These are phyloP conservation scores for Elsinoe fawcettii DNA, from an alignment of 2,329 filamentous ascomycete species.

Conservation along the genomic window DNA sequence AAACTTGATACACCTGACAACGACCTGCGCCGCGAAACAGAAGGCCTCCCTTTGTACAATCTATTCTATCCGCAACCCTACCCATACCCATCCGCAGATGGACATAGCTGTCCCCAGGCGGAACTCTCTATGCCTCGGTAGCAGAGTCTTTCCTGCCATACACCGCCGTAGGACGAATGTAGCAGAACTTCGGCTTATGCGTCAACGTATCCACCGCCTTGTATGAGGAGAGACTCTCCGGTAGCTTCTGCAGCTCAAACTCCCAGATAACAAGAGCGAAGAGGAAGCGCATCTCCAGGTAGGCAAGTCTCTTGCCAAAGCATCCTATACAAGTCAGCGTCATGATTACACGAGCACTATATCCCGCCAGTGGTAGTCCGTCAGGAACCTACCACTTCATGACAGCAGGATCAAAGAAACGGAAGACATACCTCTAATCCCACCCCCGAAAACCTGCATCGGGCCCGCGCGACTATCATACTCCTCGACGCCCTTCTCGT, in stretches of 20 bases:
- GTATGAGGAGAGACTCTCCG: slow-evolving; percentile 22
- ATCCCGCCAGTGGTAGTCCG: slow-evolving; percentile 22
- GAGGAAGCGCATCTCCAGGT: slow-evolving; percentile 25
- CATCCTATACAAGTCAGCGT: neutral
- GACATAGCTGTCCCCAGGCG: neutral
- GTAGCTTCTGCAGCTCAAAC: slow-evolving; percentile 24
- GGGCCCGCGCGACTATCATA: slow-evolving; percentile 33
- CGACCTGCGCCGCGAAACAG: too few species aligned
- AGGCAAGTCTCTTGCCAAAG: slow-evolving; percentile 22
- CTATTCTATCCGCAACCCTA: too few species aligned
- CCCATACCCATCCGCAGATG: too few species aligned
- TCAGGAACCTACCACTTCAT: too few species aligned
- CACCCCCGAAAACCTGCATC: slow-evolving; percentile 31
- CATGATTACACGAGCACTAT: neutral
- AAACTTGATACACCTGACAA: too few species aligned
- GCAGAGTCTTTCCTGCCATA: slow-evolving; percentile 9
- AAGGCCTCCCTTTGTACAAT: too few species aligned
- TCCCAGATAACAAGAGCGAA: slow-evolving; percentile 27
- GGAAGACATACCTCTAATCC: slow-evolving; percentile 31
- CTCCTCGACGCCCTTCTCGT: slow-evolving; percentile 23
- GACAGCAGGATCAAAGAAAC: too few species aligned
- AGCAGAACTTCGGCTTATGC: slow-evolving; percentile 25
- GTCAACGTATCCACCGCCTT: slow-evolving; percentile 25
- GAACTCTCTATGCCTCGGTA: neutral
- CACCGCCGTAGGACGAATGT: slow-evolving; percentile 18